phyloP scores from a whole-genome alignment of 345 rosid species.

The Moricandia arvensis region DNA sequence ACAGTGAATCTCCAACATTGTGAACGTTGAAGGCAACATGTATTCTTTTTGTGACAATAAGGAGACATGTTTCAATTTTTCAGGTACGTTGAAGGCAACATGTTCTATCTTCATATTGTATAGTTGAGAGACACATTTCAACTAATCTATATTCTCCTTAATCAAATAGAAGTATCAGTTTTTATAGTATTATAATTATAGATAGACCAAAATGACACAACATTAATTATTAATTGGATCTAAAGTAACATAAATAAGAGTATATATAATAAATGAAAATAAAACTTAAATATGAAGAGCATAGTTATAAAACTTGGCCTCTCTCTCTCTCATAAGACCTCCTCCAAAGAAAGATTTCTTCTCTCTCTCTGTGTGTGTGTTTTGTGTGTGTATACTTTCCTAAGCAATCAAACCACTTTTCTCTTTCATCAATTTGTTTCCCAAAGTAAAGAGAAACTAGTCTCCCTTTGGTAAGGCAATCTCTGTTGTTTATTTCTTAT shows the following conservation, averaged over 20 bases:
- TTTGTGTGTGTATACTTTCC: conserved; percentile 15
- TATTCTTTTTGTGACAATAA: no score
- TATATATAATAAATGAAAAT: neutral
- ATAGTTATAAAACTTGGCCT: neutral
- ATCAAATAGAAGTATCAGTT: conserved; percentile 10
- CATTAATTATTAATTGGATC: conserved; percentile 13
- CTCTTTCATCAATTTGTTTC: conserved; percentile 32
- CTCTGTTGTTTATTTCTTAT: conserved; percentile 1
- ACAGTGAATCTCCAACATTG: no score
- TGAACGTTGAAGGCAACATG: no score
- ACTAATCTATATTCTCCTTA: neutral
- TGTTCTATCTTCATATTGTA: conserved; percentile 24
- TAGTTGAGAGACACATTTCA: conserved; percentile 1
- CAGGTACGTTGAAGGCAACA: no score
- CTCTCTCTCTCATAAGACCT: neutral
- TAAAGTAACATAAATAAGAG: conserved; percentile 5
- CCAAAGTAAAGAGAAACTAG: neutral
- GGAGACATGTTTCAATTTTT: no score
- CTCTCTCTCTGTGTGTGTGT: conserved; percentile 2
- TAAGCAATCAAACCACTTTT: conserved; percentile 30
- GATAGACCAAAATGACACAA: neutral
- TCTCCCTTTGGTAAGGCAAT: neutral
- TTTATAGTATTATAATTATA: neutral
- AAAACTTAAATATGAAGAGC: neutral
- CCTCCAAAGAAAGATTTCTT: neutral